These are phyloP conservation scores for Westerdykella sp. DNA, from an alignment of 2,329 filamentous ascomycete genomes.

Conservation along the genomic window DNA sequence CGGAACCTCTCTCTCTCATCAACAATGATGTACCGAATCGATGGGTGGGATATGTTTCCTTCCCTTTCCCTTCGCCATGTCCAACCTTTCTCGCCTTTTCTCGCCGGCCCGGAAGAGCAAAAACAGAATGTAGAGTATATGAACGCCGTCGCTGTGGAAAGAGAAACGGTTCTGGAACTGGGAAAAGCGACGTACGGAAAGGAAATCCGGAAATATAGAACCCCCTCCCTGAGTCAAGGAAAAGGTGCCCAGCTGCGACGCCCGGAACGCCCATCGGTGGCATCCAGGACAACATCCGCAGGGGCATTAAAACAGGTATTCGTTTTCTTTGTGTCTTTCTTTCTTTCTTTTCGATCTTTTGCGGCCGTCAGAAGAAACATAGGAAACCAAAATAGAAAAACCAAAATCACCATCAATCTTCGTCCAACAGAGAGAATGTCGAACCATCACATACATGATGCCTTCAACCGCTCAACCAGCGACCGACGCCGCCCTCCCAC, in stretches of 20 bases:
- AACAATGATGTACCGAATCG: background rate
- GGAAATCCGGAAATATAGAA: conserved; percentile 4
- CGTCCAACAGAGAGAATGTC: conserved; percentile 1
- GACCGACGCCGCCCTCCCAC: conserved; percentile 18
- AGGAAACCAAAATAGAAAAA: conserved; percentile 7
- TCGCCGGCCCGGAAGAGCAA: conserved; percentile 8
- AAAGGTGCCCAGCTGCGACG: conserved; percentile 4
- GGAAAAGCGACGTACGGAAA: too few relatives aligned
- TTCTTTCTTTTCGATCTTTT: background rate
- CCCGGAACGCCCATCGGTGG: too few relatives aligned
- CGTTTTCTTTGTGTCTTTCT: background rate
- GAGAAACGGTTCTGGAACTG: background rate
- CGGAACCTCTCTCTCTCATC: too few relatives aligned
- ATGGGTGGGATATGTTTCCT: conserved; percentile 1
- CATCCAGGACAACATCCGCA: too few relatives aligned
- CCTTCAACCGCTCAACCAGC: conserved; percentile 1
- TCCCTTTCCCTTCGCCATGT: background rate
- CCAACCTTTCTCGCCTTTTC: background rate
- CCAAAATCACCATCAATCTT: background rate
- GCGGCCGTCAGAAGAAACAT: conserved; percentile 9
- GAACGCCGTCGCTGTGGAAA: conserved; percentile 23
- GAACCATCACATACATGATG: too few relatives aligned
- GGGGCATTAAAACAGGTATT: too few relatives aligned
- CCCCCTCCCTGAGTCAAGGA: background rate
- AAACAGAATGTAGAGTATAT: conserved; percentile 1